phyloP scores from a whole-genome alignment of 345 rosid species.

The Eucalyptus lansdowneana region DNA sequence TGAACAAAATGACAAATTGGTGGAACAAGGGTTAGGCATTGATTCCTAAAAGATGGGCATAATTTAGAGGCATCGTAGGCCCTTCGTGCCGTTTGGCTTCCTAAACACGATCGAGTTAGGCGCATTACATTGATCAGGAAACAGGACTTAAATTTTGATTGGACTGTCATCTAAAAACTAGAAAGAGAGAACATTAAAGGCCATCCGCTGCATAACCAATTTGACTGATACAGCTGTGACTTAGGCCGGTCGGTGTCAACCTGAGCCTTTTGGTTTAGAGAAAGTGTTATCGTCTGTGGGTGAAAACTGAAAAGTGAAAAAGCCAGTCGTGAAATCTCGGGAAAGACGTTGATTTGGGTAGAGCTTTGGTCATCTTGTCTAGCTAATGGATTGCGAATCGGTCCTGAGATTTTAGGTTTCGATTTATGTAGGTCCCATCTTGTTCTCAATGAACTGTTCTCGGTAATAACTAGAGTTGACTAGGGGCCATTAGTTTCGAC shows the following conservation, averaged over 20 bases:
- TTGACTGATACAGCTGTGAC: neutral
- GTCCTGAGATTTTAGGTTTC: too few species aligned
- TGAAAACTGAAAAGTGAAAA: too few species aligned
- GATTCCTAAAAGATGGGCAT: neutral
- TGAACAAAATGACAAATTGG: neutral
- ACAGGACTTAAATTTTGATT: neutral
- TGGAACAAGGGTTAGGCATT: neutral
- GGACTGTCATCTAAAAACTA: neutral
- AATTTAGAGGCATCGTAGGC: neutral
- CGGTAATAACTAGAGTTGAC: neutral
- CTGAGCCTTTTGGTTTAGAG: neutral
- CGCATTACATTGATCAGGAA: neutral
- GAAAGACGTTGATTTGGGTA: too few species aligned
- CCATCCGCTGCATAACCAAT: neutral
- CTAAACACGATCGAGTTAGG: neutral
- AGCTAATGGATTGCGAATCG: too few species aligned
- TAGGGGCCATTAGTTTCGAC: too few species aligned
- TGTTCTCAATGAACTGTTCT: neutral
- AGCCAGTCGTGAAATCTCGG: too few species aligned
- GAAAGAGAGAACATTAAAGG: neutral
- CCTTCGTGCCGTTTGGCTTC: too few species aligned
- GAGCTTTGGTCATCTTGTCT: too few species aligned
- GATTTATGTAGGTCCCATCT: neutral
- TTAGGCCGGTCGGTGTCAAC: neutral
- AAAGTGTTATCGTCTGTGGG: neutral